Base-by-base conservation (phyloP, 306 rosid genomes). In the Castanea sativa region DNA sequence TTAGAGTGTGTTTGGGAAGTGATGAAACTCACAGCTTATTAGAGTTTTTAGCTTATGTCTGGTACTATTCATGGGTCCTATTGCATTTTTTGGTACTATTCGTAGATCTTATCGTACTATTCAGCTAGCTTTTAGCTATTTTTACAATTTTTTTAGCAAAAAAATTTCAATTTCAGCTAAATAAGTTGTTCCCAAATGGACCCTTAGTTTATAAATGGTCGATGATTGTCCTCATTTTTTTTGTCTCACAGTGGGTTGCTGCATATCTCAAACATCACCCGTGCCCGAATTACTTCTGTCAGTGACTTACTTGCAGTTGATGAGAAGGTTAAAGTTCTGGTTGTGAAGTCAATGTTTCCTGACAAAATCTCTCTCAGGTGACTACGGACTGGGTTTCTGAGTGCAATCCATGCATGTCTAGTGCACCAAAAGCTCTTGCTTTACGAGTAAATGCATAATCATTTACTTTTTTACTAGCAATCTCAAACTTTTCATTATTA, bases 321-420 rank as follows among this genome's bases (percentile, higher is more conserved):
- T 23, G 98, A 95, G 80, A 83, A 88, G 60, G 90, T 95, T 45
- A 92, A 88, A 88, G 98, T 89, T 89, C 88, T 95, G 61, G 99
- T 95, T 18, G 88, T 89, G 87, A 95, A 76, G 89, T 93, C 98
- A 1, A 81, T 89, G 88, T 90, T 90, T 84, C 97, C 99, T 33
- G 92, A 82, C 38, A 95, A 95, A 87, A 95, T 95, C 80, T 83
- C 96, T 85, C 68, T 95, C 59, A 95, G 99, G 99, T 95, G 90
- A 71, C 70, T 71, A 15, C 30, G 14, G 58, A 80, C 1, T 49
- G 59, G 76, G 73, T 73, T 51, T 49, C 0, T 71, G 33, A 81
- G 59, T 67, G 52, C 56, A 69, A 59, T 60, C 29, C 60, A 33
- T 60, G 71, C 78, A 45, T 75, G 73, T 56, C 75, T 70, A 59